These are phyloP conservation scores for Hypomyces perniciosus DNA, from an alignment of 2,329 filamentous ascomycete species.

Conservation along the genomic window DNA sequence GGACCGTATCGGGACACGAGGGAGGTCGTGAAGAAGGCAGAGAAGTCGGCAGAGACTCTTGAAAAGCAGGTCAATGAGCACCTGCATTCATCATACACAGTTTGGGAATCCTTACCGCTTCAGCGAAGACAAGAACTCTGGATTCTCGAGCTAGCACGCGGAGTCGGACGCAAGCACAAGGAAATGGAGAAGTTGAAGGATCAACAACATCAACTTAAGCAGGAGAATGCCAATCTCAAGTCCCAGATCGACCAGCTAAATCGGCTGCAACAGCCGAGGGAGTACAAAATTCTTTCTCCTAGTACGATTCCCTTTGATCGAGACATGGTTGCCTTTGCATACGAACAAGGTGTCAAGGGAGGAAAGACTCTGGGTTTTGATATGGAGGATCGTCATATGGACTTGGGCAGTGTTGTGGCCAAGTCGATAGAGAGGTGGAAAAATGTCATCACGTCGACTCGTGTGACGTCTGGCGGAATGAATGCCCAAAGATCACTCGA, in stretches of 20 bases:
- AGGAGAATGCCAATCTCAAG: conserved; percentile 53
- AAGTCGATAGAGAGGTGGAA: conserved; percentile 59
- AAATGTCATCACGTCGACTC: conserved; percentile 48
- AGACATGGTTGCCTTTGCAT: conserved; percentile 40
- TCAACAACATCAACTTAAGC: conserved; percentile 43
- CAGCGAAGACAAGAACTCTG: conserved; percentile 55
- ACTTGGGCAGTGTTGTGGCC: conserved; percentile 46
- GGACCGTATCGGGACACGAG: conserved; percentile 37
- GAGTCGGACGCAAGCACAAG: conserved; percentile 51
- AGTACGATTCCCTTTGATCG: conserved; percentile 47
- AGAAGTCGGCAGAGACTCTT: conserved; percentile 51
- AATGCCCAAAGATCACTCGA: conserved; percentile 45
- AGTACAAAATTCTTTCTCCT: conserved; percentile 50
- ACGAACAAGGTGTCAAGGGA: conserved; percentile 39
- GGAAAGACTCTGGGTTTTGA: conserved; percentile 39
- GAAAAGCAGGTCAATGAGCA: conserved; percentile 69
- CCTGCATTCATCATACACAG: conserved; percentile 66
- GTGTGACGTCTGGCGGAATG: conserved; percentile 40
- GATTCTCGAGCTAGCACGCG: conserved; percentile 56
- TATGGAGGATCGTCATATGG: conserved; percentile 45
- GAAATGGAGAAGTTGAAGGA: conserved; percentile 48
- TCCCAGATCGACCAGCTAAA: conserved; percentile 54
- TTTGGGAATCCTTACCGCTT: conserved; percentile 62
- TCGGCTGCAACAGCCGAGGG: conserved; percentile 52
- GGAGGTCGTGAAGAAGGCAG: conserved; percentile 42